Conservation (phyloP, 148 eudicot species). For the Rhododendron williamsianum region DNA sequence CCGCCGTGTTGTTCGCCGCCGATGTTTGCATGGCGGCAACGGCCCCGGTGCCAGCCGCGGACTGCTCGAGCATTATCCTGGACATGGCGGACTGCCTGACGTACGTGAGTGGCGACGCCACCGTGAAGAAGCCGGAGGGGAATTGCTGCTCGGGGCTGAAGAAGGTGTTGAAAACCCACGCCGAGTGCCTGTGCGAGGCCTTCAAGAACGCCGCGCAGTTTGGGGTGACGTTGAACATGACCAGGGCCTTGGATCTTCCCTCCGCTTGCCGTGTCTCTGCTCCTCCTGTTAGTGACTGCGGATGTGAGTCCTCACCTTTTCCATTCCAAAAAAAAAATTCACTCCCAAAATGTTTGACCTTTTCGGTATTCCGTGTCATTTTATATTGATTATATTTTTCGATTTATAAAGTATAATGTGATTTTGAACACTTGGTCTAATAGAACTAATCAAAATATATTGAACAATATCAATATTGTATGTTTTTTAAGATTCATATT, state of each 20-base stretch:
- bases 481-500: too few relatives aligned
- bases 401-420: too few relatives aligned
- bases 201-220: constrained; percentile 66
- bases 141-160: constrained; percentile 72
- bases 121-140: constrained; percentile 50
- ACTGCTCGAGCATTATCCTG: constrained; percentile 60
- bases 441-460: too few relatives aligned
- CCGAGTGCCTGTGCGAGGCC: constrained; percentile 67
- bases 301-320: constrained; percentile 34
- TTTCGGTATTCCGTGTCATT: too few relatives aligned
- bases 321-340: too few relatives aligned
- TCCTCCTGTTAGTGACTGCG: constrained; percentile 56
- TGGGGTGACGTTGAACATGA: constrained; percentile 58
- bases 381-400: too few relatives aligned
- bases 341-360: too few relatives aligned
- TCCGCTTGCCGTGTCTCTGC: constrained; percentile 65
- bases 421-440: too few relatives aligned
- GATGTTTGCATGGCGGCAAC: background rate
- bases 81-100: constrained; percentile 69
- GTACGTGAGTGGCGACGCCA: constrained; percentile 55
- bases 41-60: constrained; percentile 53
- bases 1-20: too few relatives aligned
- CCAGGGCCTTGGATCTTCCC: constrained; percentile 70
- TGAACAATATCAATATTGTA: too few relatives aligned
- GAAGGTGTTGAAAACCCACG: constrained; percentile 53